phyloP scores from a whole-genome alignment of 169 alveolate genomes.

The Eimeria necatrix region DNA sequence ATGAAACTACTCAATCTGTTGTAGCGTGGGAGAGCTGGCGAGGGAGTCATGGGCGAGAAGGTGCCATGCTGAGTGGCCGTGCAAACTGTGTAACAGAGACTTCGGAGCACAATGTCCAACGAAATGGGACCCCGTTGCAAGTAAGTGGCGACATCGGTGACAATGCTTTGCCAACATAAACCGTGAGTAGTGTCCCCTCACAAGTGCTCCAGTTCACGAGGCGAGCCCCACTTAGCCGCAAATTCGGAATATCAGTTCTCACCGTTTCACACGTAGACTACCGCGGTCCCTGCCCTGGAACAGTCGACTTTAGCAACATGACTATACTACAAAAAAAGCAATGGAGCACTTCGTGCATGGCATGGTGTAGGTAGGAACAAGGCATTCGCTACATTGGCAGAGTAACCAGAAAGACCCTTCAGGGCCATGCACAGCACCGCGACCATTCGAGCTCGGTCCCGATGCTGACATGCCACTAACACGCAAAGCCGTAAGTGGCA shows the following conservation, averaged over 20 bases:
- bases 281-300: conserved; percentile 69
- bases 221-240: neutral
- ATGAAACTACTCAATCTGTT: neutral
- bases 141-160: neutral
- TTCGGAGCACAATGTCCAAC: conserved; percentile 67
- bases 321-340: conserved; percentile 61
- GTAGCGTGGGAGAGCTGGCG: conserved; percentile 40
- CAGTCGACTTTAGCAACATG: conserved; percentile 65
- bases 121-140: conserved; percentile 37
- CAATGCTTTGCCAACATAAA: neutral
- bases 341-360: conserved; percentile 60
- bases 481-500: conserved; percentile 73
- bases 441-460: conserved; percentile 64
- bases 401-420: conserved; percentile 22
- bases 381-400: neutral
- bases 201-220: conserved; percentile 49
- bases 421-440: conserved; percentile 65
- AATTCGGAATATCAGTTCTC: neutral
- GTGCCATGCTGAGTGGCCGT: conserved; percentile 71
- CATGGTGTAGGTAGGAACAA: conserved; percentile 54
- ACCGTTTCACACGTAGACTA: conserved; percentile 14
- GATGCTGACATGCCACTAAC: conserved; percentile 74
- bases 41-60: conserved; percentile 62
- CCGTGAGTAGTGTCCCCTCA: conserved; percentile 16
- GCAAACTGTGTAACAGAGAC: conserved; percentile 52